Percentiles rank a stretch among this genome's conserved stretches.
phyloP scores from a whole-genome alignment of 768 basidiomycete genomes.

The Lyophyllum shimeji region DNA sequence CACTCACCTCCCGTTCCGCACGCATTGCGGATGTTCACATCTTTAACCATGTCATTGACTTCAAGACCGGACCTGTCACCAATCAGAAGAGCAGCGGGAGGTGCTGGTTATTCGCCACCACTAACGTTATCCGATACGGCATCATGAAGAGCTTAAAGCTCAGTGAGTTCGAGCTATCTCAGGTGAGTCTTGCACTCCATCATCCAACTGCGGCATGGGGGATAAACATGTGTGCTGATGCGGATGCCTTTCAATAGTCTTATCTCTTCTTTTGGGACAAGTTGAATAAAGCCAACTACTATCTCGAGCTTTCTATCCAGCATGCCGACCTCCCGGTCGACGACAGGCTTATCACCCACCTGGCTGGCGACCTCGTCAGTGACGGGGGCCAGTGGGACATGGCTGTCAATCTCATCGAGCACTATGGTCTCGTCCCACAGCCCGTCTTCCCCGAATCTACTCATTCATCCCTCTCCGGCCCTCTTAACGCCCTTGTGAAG shows the following conservation, averaged over 20 bases:
- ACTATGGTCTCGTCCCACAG: constrained; percentile 88
- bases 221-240: constrained; percentile 1
- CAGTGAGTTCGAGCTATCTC: constrained; percentile 88
- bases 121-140: constrained; percentile 80
- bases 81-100: constrained; percentile 87
- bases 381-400: constrained; percentile 98
- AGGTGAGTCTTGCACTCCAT: constrained; percentile 38
- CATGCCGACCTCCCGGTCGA: constrained; percentile 78
- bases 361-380: constrained; percentile 75
- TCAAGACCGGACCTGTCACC: constrained; percentile 82
- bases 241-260: constrained; percentile 39
- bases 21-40: constrained; percentile 67
- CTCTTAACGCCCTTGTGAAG: constrained; percentile 80
- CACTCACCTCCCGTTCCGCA: constrained; percentile 64
- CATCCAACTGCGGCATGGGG: neutral
- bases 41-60: constrained; percentile 80
- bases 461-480: constrained; percentile 72
- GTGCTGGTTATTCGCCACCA: constrained; percentile 96
- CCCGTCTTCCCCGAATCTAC: constrained; percentile 79
- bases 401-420: constrained; percentile 59
- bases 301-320: constrained; percentile 85
- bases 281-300: constrained; percentile 91
- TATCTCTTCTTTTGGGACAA: constrained; percentile 98
- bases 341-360: constrained; percentile 76
- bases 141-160: constrained; percentile 86